Percentiles rank a stretch among this genome's conserved stretches.
Conservation (phyloP, 164 flowering plant species). For the Warburgia ugandensis region DNA sequence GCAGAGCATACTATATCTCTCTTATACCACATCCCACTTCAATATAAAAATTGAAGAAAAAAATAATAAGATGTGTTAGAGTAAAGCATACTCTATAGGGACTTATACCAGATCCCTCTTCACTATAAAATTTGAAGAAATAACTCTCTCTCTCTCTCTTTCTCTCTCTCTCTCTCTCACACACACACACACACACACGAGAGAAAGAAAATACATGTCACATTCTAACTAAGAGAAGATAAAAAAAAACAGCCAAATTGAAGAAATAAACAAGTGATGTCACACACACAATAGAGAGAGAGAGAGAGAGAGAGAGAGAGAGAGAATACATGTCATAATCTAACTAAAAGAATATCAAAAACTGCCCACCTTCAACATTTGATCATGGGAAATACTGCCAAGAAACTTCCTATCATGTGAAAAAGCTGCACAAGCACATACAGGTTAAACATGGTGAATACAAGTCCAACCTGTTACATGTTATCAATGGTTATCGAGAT, state of each 20-base stretch:
- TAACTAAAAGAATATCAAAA: neutral
- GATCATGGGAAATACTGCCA: slow-evolving; percentile 90
- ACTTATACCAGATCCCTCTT: no score
- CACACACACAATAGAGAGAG: neutral
- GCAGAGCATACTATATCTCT: no score
- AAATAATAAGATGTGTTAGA: no score
- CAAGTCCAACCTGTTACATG: neutral
- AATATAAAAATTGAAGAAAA: no score
- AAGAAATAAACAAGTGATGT: neutral
- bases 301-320: neutral
- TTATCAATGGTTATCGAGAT: neutral
- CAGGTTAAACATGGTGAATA: neutral
- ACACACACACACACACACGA: no score
- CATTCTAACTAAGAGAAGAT: no score
- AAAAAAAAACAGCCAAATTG: neutral
- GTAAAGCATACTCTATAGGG: no score
- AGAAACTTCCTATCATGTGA: slow-evolving; percentile 80
- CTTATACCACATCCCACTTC: no score
- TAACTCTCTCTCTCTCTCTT: no score
- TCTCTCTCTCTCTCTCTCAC: no score
- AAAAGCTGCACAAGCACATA: slow-evolving; percentile 51
- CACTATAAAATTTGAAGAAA: no score
- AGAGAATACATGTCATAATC: neutral
- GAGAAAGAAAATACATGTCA: no score
- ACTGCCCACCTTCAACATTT: slow-evolving; percentile 58